Evolutionary conservation across 306 rosid genomes (phyloP), one percentile per base, ranked within the genome.

Genomic region (Prunus persica): DNA sequence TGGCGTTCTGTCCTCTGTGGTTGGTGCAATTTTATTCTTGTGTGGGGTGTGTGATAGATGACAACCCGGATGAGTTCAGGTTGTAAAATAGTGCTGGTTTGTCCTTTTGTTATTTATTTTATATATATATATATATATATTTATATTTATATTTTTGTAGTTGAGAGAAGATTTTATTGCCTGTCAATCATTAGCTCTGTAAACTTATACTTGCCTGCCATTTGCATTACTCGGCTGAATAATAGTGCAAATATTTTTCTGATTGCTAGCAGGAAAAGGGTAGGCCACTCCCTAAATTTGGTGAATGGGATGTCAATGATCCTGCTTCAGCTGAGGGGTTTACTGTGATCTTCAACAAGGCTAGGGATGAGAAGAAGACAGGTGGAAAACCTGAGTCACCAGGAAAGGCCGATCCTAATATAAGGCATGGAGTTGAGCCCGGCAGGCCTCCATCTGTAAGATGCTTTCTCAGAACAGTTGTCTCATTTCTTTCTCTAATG

Each of bases 281-380:
- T 71, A 93, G 73, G 75, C 97, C 99, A 58, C 91, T 95, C 14
- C 99, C 99, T 50, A 95, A 95, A 83, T 95, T 95, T 75, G 99
- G 99, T 76, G 99, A 92, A 84, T 95, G 99, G 99, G 97, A 95
- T 79, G 99, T 90, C 77, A 95, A 95, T 76, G 97, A 95, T 88
- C 99, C 99, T 71, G 89, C 99, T 85, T 95, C 99, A 12, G 97
- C 99, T 56, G 99, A 95, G 87, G 99, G 97, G 61, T 95, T 95
- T 84, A 95, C 99, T 61, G 97, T 95, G 88, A 95, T 95, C 72
- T 95, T 95, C 78, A 92, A 95, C 82, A 95, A 95, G 84, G 99
- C 99, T 32, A 89, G 97, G 81, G 93, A 89, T 91, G 99, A 95
- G 85, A 95, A 95, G 81, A 95, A 95, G 87, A 88, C 99, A 0